Conservation (phyloP, 2,329 filamentous ascomycete species). For the Alternaria arborescens region DNA sequence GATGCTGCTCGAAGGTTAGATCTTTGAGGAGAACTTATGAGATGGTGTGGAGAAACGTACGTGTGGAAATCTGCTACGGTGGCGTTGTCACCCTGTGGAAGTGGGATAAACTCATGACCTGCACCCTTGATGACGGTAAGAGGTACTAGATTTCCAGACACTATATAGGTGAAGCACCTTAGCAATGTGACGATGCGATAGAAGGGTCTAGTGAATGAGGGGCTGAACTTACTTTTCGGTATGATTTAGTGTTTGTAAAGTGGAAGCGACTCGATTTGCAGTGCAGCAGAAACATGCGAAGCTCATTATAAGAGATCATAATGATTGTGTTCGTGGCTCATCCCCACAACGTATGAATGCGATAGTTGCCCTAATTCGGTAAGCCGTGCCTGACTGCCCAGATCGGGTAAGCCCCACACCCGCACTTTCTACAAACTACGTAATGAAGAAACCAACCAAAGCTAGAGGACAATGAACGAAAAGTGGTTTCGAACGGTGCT, state of each 20-base stretch:
- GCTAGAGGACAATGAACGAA: too few relatives aligned
- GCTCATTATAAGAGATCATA: not conserved
- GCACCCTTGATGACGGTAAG: conserved; percentile 35
- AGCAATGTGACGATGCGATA: not conserved
- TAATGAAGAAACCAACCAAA: not conserved
- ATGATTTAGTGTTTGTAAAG: not conserved
- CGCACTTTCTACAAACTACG: not conserved
- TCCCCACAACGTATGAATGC: conserved; percentile 6
- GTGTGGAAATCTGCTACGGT: conserved; percentile 34
- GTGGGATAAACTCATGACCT: conserved; percentile 28
- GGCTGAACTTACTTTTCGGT: not conserved
- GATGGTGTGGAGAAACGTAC: conserved; percentile 1
- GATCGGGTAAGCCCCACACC: conserved; percentile 11
- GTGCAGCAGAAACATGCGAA: not conserved
- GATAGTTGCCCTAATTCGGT: conserved; percentile 22
- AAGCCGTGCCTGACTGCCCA: conserved; percentile 25
- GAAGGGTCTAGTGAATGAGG: not conserved
- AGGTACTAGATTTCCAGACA: conserved; percentile 26
- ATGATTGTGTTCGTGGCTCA: not conserved
- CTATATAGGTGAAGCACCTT: not conserved
- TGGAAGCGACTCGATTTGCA: too few relatives aligned
- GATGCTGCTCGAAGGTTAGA: conserved; percentile 14
- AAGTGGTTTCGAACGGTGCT: not conserved
- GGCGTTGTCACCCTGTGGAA: conserved; percentile 28
- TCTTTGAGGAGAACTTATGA: not conserved